These are phyloP conservation scores for Fusarium albidum DNA, from an alignment of 2,329 filamentous ascomycete species.

Conservation along the genomic window DNA sequence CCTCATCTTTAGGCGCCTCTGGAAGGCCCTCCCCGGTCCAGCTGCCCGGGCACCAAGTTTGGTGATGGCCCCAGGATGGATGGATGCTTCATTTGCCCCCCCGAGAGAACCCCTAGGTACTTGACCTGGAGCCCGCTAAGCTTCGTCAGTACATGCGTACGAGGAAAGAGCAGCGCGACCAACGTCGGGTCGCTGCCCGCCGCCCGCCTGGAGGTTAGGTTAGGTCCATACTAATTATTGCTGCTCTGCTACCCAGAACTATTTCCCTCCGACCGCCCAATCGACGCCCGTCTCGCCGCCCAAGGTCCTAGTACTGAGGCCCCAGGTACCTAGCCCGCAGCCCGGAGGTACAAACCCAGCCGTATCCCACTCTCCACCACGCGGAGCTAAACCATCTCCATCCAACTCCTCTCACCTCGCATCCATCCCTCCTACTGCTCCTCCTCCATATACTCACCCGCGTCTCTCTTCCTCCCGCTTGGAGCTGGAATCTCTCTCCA, in stretches of 20 bases:
- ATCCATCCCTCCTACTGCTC: conserved; percentile 35
- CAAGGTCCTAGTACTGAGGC: neutral
- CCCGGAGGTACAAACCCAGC: neutral
- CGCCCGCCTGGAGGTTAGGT: conserved; percentile 2
- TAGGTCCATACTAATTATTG: conserved; percentile 21
- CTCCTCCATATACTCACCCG: conserved; percentile 36
- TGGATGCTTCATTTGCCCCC: conserved; percentile 20
- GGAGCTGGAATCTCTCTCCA: conserved; percentile 49
- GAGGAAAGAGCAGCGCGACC: neutral
- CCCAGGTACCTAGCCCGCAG: too few relatives aligned
- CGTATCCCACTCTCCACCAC: conserved; percentile 35
- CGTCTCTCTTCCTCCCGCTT: conserved; percentile 40
- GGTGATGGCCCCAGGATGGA: conserved; percentile 20
- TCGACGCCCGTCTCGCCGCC: neutral
- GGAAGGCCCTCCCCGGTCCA: conserved; percentile 32
- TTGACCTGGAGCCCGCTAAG: conserved; percentile 1
- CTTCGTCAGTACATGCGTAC: neutral
- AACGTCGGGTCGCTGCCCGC: neutral
- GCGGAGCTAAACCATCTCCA: conserved; percentile 39
- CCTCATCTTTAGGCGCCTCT: conserved; percentile 39
- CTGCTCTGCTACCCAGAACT: conserved; percentile 21
- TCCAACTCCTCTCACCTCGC: conserved; percentile 33
- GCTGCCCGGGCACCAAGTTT: conserved; percentile 18
- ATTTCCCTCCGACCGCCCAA: conserved; percentile 11
- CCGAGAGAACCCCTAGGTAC: conserved; percentile 10